Evolutionary conservation across 2,329 filamentous ascomycete species (phyloP), one percentile per base, ranked within the genome.

Genomic region (Cordyceps cateniannulata): DNA sequence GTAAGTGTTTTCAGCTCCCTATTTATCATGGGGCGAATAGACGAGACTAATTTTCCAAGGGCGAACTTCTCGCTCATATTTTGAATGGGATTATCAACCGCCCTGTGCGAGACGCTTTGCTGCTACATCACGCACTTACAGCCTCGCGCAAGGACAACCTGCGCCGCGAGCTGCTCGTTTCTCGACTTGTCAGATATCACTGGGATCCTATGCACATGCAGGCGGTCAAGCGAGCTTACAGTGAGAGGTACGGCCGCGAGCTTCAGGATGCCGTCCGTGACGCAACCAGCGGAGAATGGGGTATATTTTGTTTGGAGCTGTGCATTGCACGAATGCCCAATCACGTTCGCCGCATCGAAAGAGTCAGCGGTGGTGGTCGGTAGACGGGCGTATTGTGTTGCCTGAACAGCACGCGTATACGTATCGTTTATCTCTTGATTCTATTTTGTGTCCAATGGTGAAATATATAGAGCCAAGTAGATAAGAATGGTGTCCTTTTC

Each of bases 81-180:
- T 87, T 99, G 69, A 97, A 98, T 76, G 95, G 95, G 69, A 87
- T 96, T 61, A 96, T 98, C 77, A 98, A 98, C 77, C 90, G 90
- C 62, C 93, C 95, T 6, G 91, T 96, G 64, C 90, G 95, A 60
- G 95, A 98, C 73, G 91, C 93, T 3, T 82, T 97, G 42, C 86
- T 98, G 3, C 80, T 99, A 1, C 87, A 96, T 73, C 95, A 98
- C 76, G 93, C 95, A 2, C 85, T 98, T 65, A 88, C 86, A 22
- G 84, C 88, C 50, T 87, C 88, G 3, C 84, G 81, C 65, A 84
- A 84, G 64, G 90, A 93, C 69, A 75, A 83, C 58, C 80, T 93
- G 64, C 86, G 93, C 32, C 88, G 90, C 50, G 93, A 97, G 72
- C 78, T 97, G 53, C 84, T 99, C 55, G 96, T 96, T 65, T 93